Conservation (phyloP, 345 rosid species). For the Hirschfeldia incana region DNA sequence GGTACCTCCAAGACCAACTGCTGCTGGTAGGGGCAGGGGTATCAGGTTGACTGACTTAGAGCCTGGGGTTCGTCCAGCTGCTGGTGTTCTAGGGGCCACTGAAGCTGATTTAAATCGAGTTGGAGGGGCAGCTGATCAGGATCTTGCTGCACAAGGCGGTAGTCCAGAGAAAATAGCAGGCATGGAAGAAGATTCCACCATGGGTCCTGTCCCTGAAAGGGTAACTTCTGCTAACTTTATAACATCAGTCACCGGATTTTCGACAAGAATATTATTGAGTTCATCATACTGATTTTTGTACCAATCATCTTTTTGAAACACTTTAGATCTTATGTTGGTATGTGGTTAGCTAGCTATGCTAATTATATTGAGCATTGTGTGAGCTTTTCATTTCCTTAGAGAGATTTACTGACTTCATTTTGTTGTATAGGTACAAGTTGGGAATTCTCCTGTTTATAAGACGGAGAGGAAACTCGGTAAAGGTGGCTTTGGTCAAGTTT, state of each 20-base stretch:
- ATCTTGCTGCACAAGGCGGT: constrained; percentile 37
- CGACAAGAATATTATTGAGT: background rate
- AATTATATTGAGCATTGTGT: background rate
- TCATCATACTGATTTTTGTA: background rate
- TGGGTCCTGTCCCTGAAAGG: too few species aligned
- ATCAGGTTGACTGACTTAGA: constrained; percentile 84
- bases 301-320: background rate
- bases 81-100: constrained; percentile 54
- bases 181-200: too few species aligned
- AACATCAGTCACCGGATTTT: too few species aligned
- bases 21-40: constrained; percentile 88
- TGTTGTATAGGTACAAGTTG: constrained; percentile 78
- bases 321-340: background rate
- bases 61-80: constrained; percentile 53
- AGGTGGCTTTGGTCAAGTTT: constrained; percentile 99
- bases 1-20: constrained; percentile 61
- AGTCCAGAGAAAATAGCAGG: constrained; percentile 69
- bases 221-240: constrained; percentile 43
- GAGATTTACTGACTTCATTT: constrained; percentile 20
- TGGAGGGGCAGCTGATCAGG: too few species aligned
- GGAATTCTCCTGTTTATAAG: constrained; percentile 82
- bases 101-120: constrained; percentile 44
- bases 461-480: constrained; percentile 88
- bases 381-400: constrained; percentile 15
- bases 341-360: constrained; percentile 8